Base-by-base conservation (phyloP, 495 filamentous ascomycete genomes). In the Staphylotrichum tortipilum region DNA sequence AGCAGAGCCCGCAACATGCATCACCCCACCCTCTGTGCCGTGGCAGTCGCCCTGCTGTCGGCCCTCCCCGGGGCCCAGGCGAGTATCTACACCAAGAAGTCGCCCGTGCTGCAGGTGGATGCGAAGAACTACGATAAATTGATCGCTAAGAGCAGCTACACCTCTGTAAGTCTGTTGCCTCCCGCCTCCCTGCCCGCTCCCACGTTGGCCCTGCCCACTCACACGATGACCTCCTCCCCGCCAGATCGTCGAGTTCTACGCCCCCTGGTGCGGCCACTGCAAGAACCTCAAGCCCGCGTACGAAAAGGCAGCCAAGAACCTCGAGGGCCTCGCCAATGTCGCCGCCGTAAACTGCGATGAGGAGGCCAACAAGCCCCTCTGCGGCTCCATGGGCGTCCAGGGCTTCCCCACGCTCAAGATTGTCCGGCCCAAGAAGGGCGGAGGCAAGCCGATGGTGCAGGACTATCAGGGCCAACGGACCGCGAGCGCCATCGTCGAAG, bases 371-470 rank as follows among this genome's bases (percentile, higher is more conserved):
- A 97, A 97, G 68, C 73, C 76, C 3, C 78, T 97, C 58, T 99
- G 92, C 66, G 81, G 86, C 33, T 67, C 72, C 44, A 88, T 96
- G 82, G 92, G 91, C 39, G 82, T 99, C 19, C 78, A 95, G 70
- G 92, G 92, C 35, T 99, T 96, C 74, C 92, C 92, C 2, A 97
- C 92, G 1, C 73, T 99, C 47, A 99, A 99, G 76, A 91, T 95
- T 49, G 79, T 97, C 55, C 82, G 80, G 34, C 94, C 92, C 0
- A 80, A 80, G 43, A 91, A 89, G 67, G 70, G 79, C 15, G 66
- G 67, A 33, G 86, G 88, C 44, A 88, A 84, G 63, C 91, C 94
- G 1, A 73, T 75, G 23, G 84, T 96, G 4, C 89, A 96, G 67
- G 94, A 99, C 65, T 99, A 99, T 69, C 78, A 92, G 49, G 91